These are phyloP conservation scores for Wickerhamomyces sp. DNA, from an alignment of 1,139 yeast genomes.

Conservation along the genomic window DNA sequence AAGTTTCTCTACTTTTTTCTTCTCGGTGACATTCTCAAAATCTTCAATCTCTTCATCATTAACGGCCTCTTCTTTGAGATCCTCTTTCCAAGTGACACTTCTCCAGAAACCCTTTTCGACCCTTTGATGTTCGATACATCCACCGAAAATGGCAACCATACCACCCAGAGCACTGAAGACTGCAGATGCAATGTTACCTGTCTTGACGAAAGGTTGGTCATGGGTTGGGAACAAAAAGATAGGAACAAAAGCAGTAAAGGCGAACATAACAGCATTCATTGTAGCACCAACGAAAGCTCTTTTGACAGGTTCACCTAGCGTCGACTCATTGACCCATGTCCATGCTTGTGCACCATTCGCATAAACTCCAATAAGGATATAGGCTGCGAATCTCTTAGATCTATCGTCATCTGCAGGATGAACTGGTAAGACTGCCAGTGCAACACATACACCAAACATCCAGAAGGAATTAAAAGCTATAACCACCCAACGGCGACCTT, in stretches of 20 bases:
- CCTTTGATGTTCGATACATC: constrained; percentile 9
- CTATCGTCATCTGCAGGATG: constrained; percentile 16
- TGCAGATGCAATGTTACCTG: constrained; percentile 12
- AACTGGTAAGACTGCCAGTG: constrained; percentile 19
- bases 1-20: constrained; percentile 3
- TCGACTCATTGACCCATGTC: constrained; percentile 24
- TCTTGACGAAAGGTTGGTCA: constrained; percentile 14
- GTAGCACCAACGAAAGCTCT: constrained; percentile 19
- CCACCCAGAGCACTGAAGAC: constrained; percentile 4
- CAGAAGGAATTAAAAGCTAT: constrained; percentile 8
- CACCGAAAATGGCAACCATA: constrained; percentile 7
- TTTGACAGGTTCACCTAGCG: constrained; percentile 18
- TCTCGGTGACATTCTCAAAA: constrained; percentile 1
- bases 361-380: constrained; percentile 22
- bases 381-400: constrained; percentile 21
- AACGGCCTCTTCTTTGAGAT: too few relatives aligned
- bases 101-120: constrained; percentile 10
- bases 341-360: constrained; percentile 23
- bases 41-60: not conserved
- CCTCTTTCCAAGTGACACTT: constrained; percentile 1
- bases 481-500: constrained; percentile 22
- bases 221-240: constrained; percentile 15
- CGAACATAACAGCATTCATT: constrained; percentile 16
- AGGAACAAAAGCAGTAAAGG: constrained; percentile 17
- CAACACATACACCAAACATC: constrained; percentile 6